These are phyloP conservation scores for Trametes elegans DNA, from an alignment of 768 basidiomycete genomes.

Conservation along the genomic window DNA sequence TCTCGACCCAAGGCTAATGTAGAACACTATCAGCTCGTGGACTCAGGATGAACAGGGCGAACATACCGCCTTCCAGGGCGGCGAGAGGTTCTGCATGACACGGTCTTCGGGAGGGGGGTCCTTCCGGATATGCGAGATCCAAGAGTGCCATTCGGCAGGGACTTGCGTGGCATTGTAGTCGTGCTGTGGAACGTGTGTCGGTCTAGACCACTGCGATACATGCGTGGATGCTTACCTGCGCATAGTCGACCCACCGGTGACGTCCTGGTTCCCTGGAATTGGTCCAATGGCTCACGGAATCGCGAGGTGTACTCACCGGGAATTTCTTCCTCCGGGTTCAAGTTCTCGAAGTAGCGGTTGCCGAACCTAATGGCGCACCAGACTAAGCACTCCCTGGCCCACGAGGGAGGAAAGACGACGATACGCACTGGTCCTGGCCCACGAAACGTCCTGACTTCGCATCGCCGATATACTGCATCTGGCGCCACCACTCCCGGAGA, in stretches of 20 bases:
- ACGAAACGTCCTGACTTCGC: constrained; percentile 80
- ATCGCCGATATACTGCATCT: constrained; percentile 92
- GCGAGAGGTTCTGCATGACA: constrained; percentile 64
- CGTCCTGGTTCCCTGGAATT: constrained; percentile 55
- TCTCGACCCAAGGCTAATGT: constrained; percentile 79
- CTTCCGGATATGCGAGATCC: constrained; percentile 88
- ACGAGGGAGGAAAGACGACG: too few species aligned
- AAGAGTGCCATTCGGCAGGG: constrained; percentile 96
- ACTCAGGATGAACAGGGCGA: background rate
- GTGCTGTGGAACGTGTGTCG: constrained; percentile 45
- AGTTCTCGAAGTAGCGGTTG: constrained; percentile 92
- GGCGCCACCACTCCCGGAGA: constrained; percentile 84
- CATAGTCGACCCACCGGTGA: constrained; percentile 94
- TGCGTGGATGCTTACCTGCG: constrained; percentile 56
- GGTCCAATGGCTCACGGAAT: background rate
- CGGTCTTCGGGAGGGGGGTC: constrained; percentile 76
- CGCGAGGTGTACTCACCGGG: constrained; percentile 59
- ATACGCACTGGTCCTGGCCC: constrained; percentile 80
- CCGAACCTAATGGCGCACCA: constrained; percentile 61
- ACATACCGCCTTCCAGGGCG: constrained; percentile 82
- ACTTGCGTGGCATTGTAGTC: constrained; percentile 91
- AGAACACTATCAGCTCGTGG: background rate
- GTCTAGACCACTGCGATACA: background rate
- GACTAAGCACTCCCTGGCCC: background rate
- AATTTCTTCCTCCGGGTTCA: constrained; percentile 81